Evolutionary conservation across 1,284 basidiomycete species (phyloP).

Genomic region (Ganoderma sinense): DNA sequence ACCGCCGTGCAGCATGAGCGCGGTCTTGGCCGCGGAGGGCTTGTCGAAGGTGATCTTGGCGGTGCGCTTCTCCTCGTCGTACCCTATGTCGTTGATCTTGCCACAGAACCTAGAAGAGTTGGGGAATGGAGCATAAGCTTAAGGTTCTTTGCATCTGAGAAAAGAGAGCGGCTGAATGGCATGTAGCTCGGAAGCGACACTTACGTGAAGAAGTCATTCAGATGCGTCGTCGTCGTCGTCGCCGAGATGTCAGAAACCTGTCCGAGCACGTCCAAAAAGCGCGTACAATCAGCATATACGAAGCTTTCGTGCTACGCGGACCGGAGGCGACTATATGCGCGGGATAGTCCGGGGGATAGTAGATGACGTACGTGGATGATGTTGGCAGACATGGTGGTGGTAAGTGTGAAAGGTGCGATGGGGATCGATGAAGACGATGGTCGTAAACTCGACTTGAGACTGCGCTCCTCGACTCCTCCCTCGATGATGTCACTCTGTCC

Average conservation of each 20-base stretch:
- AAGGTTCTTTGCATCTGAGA: conserved; percentile 4
- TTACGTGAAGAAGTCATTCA: conserved; percentile 83
- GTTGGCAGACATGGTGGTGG: conserved; percentile 34
- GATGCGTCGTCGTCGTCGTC: conserved; percentile 63
- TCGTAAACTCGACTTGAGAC: background rate
- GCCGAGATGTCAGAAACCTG: conserved; percentile 73
- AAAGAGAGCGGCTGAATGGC: background rate
- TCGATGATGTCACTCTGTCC: background rate
- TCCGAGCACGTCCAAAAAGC: background rate
- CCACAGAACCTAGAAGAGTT: conserved; percentile 72
- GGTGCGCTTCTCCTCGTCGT: conserved; percentile 43
- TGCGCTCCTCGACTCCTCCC: background rate
- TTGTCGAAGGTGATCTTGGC: conserved; percentile 81
- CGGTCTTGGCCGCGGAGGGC: conserved; percentile 80
- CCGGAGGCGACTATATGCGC: background rate
- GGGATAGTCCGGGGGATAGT: background rate
- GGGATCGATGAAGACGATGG: conserved; percentile 25
- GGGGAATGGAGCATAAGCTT: background rate
- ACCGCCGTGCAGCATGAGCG: conserved; percentile 82
- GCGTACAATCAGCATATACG: background rate
- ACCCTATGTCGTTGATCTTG: conserved; percentile 74
- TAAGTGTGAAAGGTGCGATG: conserved; percentile 1
- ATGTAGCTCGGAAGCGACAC: conserved; percentile 33
- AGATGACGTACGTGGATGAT: conserved; percentile 34
- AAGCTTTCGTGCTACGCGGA: background rate